Percentiles rank a stretch among this genome's conserved stretches.
phyloP scores from a whole-genome alignment of 768 basidiomycete species.

The Daedaleopsis sinensis region DNA sequence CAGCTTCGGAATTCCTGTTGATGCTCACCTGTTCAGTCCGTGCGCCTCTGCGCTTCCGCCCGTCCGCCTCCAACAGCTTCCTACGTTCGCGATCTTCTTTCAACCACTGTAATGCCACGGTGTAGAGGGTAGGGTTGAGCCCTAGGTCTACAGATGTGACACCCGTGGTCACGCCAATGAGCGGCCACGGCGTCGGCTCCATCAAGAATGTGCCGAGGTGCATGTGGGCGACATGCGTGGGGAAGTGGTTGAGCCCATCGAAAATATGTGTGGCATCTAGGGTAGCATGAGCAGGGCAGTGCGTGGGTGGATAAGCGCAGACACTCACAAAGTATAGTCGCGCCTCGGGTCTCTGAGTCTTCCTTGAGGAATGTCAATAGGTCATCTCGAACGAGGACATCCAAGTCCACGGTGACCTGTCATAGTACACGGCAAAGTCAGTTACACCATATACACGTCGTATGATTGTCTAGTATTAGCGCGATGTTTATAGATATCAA shows the following conservation, averaged over 20 bases:
- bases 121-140: conserved; percentile 53
- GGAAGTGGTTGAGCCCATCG: conserved; percentile 89
- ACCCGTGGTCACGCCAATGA: conserved; percentile 31
- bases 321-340: conserved; percentile 83
- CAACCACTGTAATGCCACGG: conserved; percentile 84
- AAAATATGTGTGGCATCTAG: conserved; percentile 97
- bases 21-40: conserved; percentile 52
- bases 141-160: conserved; percentile 16
- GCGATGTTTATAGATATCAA: too few species aligned
- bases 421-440: neutral
- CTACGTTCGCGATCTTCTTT: conserved; percentile 77
- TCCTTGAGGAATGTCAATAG: conserved; percentile 85
- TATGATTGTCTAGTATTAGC: too few species aligned
- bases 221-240: conserved; percentile 93
- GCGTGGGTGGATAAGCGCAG: neutral
- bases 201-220: conserved; percentile 76
- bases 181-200: conserved; percentile 72
- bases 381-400: conserved; percentile 91
- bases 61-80: conserved; percentile 55
- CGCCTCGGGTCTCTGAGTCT: conserved; percentile 77
- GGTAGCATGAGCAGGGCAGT: conserved; percentile 2
- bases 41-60: conserved; percentile 64
- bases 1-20: neutral
- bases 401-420: conserved; percentile 95
- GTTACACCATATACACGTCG: too few species aligned